A percentile compares a stretch with the other conserved stretches of the same genome.
Conservation (phyloP, 768 basidiomycete genomes). For the Fistulinella prunicolor region DNA sequence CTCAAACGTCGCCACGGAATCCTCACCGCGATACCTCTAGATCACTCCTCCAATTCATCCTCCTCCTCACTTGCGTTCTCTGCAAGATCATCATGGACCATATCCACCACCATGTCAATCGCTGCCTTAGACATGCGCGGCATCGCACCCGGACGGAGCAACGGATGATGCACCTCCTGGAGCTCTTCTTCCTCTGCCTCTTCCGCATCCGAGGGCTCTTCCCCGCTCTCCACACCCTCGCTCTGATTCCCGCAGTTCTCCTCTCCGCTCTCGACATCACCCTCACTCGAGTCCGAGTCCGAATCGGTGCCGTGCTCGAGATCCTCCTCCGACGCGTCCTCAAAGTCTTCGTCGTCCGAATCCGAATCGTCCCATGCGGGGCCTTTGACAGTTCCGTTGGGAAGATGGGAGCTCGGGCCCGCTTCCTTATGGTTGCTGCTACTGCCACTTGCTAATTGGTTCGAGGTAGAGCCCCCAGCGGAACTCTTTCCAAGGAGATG, state of each 20-base stretch:
- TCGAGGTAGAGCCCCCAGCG: neutral
- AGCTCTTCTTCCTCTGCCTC: conserved; percentile 44
- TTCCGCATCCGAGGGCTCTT: conserved; percentile 39
- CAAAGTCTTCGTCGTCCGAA: conserved; percentile 36
- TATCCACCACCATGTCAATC: conserved; percentile 61
- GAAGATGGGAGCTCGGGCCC: neutral
- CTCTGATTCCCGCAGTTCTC: conserved; percentile 33
- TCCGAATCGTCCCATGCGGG: conserved; percentile 34
- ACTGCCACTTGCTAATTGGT: neutral
- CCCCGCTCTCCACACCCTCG: conserved; percentile 36
- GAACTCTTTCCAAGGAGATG: conserved; percentile 50
- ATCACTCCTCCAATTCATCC: conserved; percentile 51
- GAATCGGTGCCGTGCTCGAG: conserved; percentile 41
- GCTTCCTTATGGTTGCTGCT: neutral
- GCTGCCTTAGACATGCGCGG: conserved; percentile 66
- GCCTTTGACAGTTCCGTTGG: conserved; percentile 21
- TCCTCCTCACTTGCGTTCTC: conserved; percentile 36
- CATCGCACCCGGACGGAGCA: conserved; percentile 64
- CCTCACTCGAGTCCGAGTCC: conserved; percentile 34
- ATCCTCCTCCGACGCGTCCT: conserved; percentile 41
- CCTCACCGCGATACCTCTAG: too few species aligned
- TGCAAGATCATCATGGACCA: conserved; percentile 54
- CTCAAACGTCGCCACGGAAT: too few species aligned
- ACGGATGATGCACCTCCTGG: conserved; percentile 55
- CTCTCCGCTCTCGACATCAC: conserved; percentile 25